These are phyloP conservation scores for Alternaria gaisen DNA, from an alignment of 2,329 filamentous ascomycete species.

Conservation along the genomic window DNA sequence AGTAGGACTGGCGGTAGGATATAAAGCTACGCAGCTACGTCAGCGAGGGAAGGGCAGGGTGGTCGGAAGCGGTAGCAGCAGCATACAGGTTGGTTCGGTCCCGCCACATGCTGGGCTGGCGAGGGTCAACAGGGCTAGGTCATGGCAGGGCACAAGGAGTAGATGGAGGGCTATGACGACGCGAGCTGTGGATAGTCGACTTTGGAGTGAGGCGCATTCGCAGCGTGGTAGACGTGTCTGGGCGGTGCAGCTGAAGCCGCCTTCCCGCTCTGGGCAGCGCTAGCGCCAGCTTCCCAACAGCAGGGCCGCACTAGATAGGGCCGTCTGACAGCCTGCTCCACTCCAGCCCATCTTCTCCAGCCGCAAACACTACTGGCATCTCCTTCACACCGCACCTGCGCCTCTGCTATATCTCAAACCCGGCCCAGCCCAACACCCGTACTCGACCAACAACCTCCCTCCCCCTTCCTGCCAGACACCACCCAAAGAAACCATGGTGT, in stretches of 20 bases:
- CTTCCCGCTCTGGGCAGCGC: slow-evolving; percentile 17
- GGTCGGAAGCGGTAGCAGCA: slow-evolving; percentile 17
- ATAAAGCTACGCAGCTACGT: slow-evolving; percentile 75
- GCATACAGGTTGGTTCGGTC: slow-evolving; percentile 97
- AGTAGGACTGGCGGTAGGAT: slow-evolving; percentile 98
- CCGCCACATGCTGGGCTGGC: slow-evolving; percentile 80
- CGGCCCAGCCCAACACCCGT: neutral
- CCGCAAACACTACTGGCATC: slow-evolving; percentile 37
- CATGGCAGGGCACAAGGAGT: slow-evolving; percentile 35
- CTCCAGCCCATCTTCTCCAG: slow-evolving; percentile 36
- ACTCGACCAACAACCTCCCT: neutral
- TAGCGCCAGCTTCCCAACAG: neutral
- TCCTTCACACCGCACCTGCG: slow-evolving; percentile 29
- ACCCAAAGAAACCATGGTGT: slow-evolving; percentile 48
- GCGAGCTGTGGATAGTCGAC: neutral
- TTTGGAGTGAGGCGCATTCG: slow-evolving; percentile 14
- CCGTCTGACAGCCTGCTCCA: slow-evolving; percentile 35
- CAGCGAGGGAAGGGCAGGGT: slow-evolving; percentile 36
- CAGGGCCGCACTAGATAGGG: slow-evolving; percentile 3
- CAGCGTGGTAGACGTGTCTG: slow-evolving; percentile 9
- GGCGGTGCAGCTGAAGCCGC: slow-evolving; percentile 15
- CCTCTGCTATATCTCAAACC: slow-evolving; percentile 22
- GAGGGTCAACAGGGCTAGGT: slow-evolving; percentile 36
- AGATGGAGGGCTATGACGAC: slow-evolving; percentile 5
- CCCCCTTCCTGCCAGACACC: slow-evolving; percentile 5